Conservation (phyloP, 768 basidiomycete genomes). For the Termitomyces sp. region DNA sequence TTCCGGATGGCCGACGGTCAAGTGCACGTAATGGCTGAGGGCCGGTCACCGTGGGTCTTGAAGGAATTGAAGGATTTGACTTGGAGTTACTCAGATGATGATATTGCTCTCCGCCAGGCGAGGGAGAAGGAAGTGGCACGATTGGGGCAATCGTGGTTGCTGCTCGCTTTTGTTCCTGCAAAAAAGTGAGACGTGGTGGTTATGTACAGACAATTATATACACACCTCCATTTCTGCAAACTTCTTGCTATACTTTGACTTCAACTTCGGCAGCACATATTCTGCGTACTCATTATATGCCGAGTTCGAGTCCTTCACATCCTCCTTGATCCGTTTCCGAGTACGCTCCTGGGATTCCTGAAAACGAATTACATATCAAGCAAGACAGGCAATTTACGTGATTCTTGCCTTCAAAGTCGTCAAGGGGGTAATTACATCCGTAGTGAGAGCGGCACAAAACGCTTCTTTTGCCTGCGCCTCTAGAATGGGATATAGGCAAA, state of each 20-base stretch:
- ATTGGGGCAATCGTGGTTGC: constrained; percentile 29
- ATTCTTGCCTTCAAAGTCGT: constrained; percentile 54
- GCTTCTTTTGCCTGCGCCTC: constrained; percentile 82
- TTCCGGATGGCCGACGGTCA: constrained; percentile 67
- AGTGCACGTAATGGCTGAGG: constrained; percentile 75
- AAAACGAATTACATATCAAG: neutral
- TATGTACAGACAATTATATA: neutral
- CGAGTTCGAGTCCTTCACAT: constrained; percentile 70
- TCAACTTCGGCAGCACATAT: constrained; percentile 73
- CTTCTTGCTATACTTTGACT: constrained; percentile 75
- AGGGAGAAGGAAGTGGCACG: constrained; percentile 25
- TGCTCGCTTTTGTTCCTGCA: constrained; percentile 62
- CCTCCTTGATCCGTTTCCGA: constrained; percentile 88
- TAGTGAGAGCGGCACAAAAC: constrained; percentile 62
- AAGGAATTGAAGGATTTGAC: constrained; percentile 39
- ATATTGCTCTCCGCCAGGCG: constrained; percentile 28
- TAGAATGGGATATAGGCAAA: constrained; percentile 23
- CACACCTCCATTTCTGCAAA: constrained; percentile 83
- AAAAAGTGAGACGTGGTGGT: neutral
- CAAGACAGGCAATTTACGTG: neutral
- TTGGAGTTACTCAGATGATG: constrained; percentile 33
- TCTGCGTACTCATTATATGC: constrained; percentile 83
- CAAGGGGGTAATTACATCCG: constrained; percentile 72
- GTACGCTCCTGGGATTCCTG: constrained; percentile 91
- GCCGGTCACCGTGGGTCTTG: constrained; percentile 53